Base-by-base conservation (phyloP, 371 early-diverging fungal genomes). In the Coemansia sp. region DNA sequence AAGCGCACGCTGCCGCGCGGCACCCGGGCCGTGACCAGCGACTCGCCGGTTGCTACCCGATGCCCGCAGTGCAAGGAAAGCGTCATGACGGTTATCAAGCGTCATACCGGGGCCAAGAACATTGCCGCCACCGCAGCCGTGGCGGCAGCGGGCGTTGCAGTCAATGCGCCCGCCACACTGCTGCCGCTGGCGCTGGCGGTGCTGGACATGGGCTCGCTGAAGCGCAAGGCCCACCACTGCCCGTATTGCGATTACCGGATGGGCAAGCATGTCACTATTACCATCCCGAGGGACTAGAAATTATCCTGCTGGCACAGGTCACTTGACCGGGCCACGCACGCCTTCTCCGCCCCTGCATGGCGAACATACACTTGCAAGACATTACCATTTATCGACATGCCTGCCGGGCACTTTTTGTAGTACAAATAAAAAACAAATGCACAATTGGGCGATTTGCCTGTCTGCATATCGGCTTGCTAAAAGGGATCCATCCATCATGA, bases 161-260 rank as follows among this genome's bases (percentile, higher is more conserved):
- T 58, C 46, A 71, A 63, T 38, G 72, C 72, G 5, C 68, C 68
- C 0, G 63, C 68, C n/a, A 55, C 68, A 11, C 44, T 71, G 12
- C 49, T 71, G 49, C 72, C 72, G 14, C 58, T 71, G 51, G 72
- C 72, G 16, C 68, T 71, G 55, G 62, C 72, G 9, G 72, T 58
- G 12, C 63, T 71, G 12, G 68, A 67, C 33, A 59, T 71, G 16
- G 62, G 55, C 36, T 54, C 72, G 12, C 59, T 71, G 49, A 71
- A 71, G 55, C 69, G 63, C 55, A 71, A 67, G 48, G 68, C 67
- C 6, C 72, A 71, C 53, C 67, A 67, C 59, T 71, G 72, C 39
- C 62, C 72, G 8, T 61, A 55, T 44, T 71, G 72, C 63, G 67
- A 68, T 47, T 71, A 67, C 63, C 62, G 62, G 37, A 62, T 71